These are phyloP conservation scores for Arctium minus DNA, from an alignment of 129 eudicot genomes.

Conservation along the genomic window DNA sequence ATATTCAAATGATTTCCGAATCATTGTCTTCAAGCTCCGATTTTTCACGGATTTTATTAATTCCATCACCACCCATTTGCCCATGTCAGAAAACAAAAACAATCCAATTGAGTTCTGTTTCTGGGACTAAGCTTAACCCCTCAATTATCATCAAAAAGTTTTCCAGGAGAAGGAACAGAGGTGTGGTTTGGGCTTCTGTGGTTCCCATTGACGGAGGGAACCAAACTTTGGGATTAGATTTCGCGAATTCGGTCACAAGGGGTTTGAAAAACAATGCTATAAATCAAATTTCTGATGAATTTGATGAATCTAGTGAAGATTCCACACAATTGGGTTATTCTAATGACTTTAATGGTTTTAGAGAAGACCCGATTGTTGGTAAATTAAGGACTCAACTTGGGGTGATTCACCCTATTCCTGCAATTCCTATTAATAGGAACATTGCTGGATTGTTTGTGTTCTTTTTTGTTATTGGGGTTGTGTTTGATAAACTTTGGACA, in stretches of 20 bases:
- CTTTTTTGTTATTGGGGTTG: conserved; percentile 81
- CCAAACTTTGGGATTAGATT: conserved; percentile 22
- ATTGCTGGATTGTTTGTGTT: conserved; percentile 67
- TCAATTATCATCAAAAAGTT: conserved; percentile 14
- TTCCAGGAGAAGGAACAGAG: conserved; percentile 13
- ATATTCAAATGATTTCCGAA: conserved; percentile 19
- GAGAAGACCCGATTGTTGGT: conserved; percentile 77
- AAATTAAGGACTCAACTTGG: conserved; percentile 84
- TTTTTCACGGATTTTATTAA: conserved; percentile 17
- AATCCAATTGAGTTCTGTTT: not conserved
- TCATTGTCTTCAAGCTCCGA: conserved; percentile 16
- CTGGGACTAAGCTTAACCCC: not conserved
- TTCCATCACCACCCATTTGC: conserved; percentile 29
- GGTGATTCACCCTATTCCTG: conserved; percentile 72
- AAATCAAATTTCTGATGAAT: conserved; percentile 27
- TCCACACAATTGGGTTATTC: conserved; percentile 14
- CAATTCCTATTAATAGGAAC: conserved; percentile 61
- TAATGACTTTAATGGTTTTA: conserved; percentile 45
- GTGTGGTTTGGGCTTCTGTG: conserved; percentile 28
- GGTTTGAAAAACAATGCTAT: conserved; percentile 39
- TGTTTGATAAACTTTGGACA: conserved; percentile 75
- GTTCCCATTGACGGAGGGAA: conserved; percentile 27
- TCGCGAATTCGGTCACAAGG: conserved; percentile 34
- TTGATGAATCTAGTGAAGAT: conserved; percentile 25
- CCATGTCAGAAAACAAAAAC: conserved; percentile 31